Evolutionary conservation across 805 yeast genomes (phyloP), one percentile per base, ranked within the genome.

Genomic region (Aciculoconidium aculeatum): DNA sequence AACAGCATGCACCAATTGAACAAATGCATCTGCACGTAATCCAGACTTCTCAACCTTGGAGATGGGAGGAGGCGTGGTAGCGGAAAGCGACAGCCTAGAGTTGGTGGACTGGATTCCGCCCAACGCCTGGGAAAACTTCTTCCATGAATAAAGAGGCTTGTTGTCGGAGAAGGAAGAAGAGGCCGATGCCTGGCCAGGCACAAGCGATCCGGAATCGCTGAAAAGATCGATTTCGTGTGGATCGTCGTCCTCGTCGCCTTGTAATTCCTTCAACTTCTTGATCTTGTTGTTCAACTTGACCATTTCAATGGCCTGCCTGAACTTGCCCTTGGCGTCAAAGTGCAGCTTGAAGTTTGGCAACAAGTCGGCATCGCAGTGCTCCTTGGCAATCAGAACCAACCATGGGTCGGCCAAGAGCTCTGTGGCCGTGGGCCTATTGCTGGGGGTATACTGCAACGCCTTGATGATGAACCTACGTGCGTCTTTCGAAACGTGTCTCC

Each of bases 251-350:
- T 67, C 75, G 18, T 68, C 76, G 27, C 65, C 68, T 47, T 72
- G 82, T 42, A 76, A 45, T 33, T 67, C 66, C 57, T 80, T 76
- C 50, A 90, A 70, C 42, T 79, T 77, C 47, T 72, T 66, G 53
- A 90, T 77, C 52, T 83, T 73, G 56, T 87, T 87, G 47, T 81
- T 76, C 58, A 90, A 72, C 44, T 76, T 77, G 30, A 90, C 88
- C 49, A 85, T 65, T 52, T 86, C 92, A 44, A 85, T 80, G 21
- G 92, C 96, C 44, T 80, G 83, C 47, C 79, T 76, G 62, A 92
- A 78, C 56, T 82, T 87, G 47, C 72, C 69, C 49, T 83, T 85
- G 17, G 95, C 94, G 49, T 80, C 76, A 69, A 86, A 83, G 24
- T 84, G 85, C 49, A 77, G 76, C 61, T 76, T 75, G 58, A 90